Evolutionary conservation across 257 asterid species (phyloP).

Genomic region (Solanum paucissectum): DNA sequence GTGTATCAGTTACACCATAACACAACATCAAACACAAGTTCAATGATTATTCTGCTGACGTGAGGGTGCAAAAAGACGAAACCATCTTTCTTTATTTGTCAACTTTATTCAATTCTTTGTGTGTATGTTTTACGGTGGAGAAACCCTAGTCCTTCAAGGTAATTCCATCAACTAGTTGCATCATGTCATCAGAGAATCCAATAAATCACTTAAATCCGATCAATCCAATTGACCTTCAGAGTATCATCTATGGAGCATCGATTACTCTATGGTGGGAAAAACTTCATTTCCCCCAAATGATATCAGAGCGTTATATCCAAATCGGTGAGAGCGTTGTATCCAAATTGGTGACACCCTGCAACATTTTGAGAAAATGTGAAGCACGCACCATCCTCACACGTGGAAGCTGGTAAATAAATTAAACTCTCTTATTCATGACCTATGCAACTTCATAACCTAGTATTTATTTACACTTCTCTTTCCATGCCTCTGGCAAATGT

Average conservation of each 20-base stretch:
- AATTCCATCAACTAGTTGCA: slow-evolving; percentile 4
- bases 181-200: slow-evolving; percentile 38
- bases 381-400: slow-evolving; percentile 47
- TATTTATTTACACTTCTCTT: no score
- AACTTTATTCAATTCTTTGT: slow-evolving; percentile 60
- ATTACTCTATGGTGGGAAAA: slow-evolving; percentile 48
- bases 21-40: slow-evolving; percentile 46
- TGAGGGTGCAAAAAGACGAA: slow-evolving; percentile 51
- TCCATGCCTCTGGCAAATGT: no score
- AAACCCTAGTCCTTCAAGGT: slow-evolving; percentile 45
- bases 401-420: slow-evolving; percentile 14
- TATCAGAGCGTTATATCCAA: slow-evolving; percentile 33
- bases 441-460: slow-evolving; percentile 3
- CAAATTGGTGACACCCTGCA: slow-evolving; percentile 45
- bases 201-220: slow-evolving; percentile 31
- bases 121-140: slow-evolving; percentile 37
- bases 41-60: slow-evolving; percentile 29
- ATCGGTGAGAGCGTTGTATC: slow-evolving; percentile 50
- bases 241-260: slow-evolving; percentile 38
- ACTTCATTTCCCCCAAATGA: slow-evolving; percentile 51
- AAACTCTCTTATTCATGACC: slow-evolving; percentile 21
- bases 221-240: not conserved
- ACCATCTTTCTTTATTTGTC: slow-evolving; percentile 24
- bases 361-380: slow-evolving; percentile 57
- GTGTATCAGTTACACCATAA: not conserved